Evolutionary conservation across 75 land plant genomes (phyloP).

Genomic region (Pseudotsuga menziesii): DNA sequence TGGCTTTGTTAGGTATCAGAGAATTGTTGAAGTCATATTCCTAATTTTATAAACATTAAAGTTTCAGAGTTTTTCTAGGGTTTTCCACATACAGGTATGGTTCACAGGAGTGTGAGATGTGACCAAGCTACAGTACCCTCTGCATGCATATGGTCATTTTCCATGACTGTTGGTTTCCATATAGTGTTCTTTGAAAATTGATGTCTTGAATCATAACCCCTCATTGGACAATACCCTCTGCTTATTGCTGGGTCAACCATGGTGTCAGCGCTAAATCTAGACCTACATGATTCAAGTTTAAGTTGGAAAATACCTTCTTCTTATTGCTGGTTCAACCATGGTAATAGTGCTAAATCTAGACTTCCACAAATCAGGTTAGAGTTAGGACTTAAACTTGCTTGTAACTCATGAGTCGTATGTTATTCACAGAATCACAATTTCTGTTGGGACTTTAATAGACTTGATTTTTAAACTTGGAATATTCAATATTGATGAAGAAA

Average conservation of each 20-base stretch:
- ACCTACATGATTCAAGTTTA: too few species aligned
- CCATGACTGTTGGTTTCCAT: neutral
- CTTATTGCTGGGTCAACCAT: too few species aligned
- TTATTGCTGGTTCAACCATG: neutral
- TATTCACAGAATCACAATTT: neutral
- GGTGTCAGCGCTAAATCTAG: too few species aligned
- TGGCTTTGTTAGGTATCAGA: too few species aligned
- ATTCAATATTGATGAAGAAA: neutral
- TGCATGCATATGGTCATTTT: neutral
- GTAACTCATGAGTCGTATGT: neutral
- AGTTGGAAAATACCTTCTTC: neutral
- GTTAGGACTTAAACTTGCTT: neutral
- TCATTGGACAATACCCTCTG: too few species aligned
- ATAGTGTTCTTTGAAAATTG: neutral
- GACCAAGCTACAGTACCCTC: neutral
- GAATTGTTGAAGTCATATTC: neutral
- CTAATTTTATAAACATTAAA: neutral
- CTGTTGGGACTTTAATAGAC: neutral
- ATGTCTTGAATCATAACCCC: neutral
- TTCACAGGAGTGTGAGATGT: neutral
- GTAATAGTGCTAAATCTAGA: neutral
- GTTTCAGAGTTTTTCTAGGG: neutral
- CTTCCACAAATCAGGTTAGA: neutral
- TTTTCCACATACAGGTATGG: neutral
- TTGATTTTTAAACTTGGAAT: neutral